Percentiles rank a stretch among this genome's conserved stretches.
Conservation (phyloP, 2,329 filamentous ascomycete genomes). For the Monilinia fructigena region DNA sequence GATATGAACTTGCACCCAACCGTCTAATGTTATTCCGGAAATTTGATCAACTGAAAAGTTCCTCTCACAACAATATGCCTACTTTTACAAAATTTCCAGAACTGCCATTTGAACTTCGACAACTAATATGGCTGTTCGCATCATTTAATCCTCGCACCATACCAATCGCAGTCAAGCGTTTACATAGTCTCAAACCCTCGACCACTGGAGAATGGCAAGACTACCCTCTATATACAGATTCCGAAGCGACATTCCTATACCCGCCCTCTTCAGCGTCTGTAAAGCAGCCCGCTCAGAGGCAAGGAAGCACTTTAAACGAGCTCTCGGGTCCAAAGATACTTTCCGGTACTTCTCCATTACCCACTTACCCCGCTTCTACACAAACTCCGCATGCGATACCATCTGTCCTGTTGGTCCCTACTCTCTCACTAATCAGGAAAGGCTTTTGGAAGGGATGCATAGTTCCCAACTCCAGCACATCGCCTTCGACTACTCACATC, state of each 20-base stretch:
- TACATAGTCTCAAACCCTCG: neutral
- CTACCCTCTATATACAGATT: neutral
- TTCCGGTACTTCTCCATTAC: neutral
- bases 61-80: neutral
- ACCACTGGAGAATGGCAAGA: neutral
- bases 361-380: neutral
- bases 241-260: neutral
- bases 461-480: neutral
- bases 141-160: neutral
- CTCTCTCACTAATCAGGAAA: neutral
- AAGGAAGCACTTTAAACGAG: neutral
- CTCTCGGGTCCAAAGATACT: neutral
- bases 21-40: too few species aligned
- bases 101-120: neutral
- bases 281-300: neutral
- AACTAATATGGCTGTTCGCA: neutral
- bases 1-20: too few species aligned
- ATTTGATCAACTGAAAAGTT: neutral
- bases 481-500: neutral
- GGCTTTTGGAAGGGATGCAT: neutral
- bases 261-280: conserved; percentile 5
- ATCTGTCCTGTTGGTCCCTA: neutral
- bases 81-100: neutral
- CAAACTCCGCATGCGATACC: neutral
- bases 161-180: neutral